A percentile compares a stretch with the other conserved stretches of the same genome.
Conservation (phyloP, 164 flowering plant genomes). For the Berberis thunbergii region DNA sequence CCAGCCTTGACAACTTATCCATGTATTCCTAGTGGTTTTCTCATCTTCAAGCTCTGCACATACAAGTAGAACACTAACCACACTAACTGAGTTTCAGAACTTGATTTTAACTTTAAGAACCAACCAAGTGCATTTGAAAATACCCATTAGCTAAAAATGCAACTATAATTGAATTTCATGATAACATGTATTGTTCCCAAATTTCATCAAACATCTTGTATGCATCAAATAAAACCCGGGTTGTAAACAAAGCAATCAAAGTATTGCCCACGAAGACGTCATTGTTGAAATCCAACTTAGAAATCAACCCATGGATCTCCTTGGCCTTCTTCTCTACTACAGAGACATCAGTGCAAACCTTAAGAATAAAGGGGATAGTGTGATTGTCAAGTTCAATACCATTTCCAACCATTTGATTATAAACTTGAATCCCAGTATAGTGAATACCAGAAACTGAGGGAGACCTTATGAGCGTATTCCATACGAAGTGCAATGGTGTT, state of each 20-base stretch:
- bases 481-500: slow-evolving; percentile 18
- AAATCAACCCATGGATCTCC: slow-evolving; percentile 26
- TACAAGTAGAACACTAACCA: slow-evolving; percentile 11
- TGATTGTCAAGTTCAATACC: slow-evolving; percentile 24
- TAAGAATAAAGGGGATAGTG: slow-evolving; percentile 27
- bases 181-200: slow-evolving; percentile 47
- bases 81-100: slow-evolving; percentile 8
- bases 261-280: slow-evolving; percentile 30
- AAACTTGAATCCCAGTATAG: slow-evolving; percentile 11
- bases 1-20: slow-evolving; percentile 15
- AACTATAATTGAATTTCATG: slow-evolving; percentile 52
- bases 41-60: slow-evolving; percentile 39
- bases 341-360: slow-evolving; percentile 20
- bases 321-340: slow-evolving; percentile 18
- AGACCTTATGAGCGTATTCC: slow-evolving; percentile 31
- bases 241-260: slow-evolving; percentile 21
- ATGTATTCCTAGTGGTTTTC: slow-evolving; percentile 15
- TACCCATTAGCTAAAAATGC: slow-evolving; percentile 28
- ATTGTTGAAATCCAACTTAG: slow-evolving; percentile 23
- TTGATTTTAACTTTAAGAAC: slow-evolving; percentile 28
- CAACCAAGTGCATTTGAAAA: slow-evolving; percentile 16
- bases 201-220: slow-evolving; percentile 51
- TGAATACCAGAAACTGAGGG: slow-evolving; percentile 8
- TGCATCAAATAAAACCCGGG: slow-evolving; percentile 13
- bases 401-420: slow-evolving; percentile 20